These are phyloP conservation scores for Mrakia hoshinonis DNA, from an alignment of 768 basidiomycete genomes.

Conservation along the genomic window DNA sequence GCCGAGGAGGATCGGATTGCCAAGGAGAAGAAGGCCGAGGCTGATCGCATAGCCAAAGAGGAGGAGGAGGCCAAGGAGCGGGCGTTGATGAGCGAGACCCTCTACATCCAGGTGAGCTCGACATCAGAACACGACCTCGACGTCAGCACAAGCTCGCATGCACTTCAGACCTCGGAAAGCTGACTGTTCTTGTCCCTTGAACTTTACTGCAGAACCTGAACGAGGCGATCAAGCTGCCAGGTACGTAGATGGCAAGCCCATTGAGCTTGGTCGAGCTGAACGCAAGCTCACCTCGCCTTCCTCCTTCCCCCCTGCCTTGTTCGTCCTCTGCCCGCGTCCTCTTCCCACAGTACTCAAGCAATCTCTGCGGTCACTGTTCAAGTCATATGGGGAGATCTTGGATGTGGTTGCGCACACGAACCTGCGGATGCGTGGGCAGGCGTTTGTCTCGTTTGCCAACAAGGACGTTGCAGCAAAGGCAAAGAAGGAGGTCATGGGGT, in stretches of 20 bases:
- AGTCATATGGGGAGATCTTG: constrained; percentile 81
- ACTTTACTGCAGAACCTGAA: constrained; percentile 61
- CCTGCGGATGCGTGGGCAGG: constrained; percentile 95
- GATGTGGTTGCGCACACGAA: constrained; percentile 94
- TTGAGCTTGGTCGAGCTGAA: not conserved
- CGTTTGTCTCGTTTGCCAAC: constrained; percentile 84
- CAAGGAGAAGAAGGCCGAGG: constrained; percentile 23
- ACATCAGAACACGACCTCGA: not conserved
- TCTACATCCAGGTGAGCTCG: constrained; percentile 57
- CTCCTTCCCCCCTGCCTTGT: not conserved
- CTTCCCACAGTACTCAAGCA: constrained; percentile 64
- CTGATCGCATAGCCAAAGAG: constrained; percentile 1
- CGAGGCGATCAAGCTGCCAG: constrained; percentile 70
- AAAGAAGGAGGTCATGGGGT: constrained; percentile 82
- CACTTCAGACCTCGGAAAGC: too few species aligned
- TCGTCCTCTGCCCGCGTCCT: not conserved
- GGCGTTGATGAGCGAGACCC: constrained; percentile 59
- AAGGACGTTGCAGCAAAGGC: constrained; percentile 77
- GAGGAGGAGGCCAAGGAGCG: constrained; percentile 33
- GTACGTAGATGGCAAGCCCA: constrained; percentile 7
- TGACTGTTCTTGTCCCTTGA: not conserved
- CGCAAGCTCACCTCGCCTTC: not conserved
- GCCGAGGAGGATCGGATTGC: constrained; percentile 10
- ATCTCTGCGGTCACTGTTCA: constrained; percentile 79
- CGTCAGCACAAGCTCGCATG: not conserved